Evolutionary conservation across 1,284 basidiomycete genomes (phyloP).

Genomic region (Tylopilus orsonianus): DNA sequence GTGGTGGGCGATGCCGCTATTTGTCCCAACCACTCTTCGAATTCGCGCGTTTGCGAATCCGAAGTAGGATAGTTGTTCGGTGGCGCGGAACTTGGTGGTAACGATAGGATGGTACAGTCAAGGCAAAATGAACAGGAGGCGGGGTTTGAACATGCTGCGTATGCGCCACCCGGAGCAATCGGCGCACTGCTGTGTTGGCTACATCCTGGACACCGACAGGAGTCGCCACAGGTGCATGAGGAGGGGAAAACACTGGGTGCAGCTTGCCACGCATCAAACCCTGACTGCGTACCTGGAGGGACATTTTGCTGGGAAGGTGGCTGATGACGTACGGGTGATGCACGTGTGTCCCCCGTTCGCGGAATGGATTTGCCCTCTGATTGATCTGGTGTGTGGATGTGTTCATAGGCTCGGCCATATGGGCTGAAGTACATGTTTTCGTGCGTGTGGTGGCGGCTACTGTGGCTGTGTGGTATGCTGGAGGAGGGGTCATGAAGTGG

Average conservation of each 20-base stretch:
- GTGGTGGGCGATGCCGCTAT: slow-evolving; percentile 25
- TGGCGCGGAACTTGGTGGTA: slow-evolving; percentile 39
- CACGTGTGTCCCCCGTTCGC: slow-evolving; percentile 22
- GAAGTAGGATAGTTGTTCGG: slow-evolving; percentile 18
- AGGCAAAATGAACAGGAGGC: slow-evolving; percentile 53
- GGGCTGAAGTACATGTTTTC: slow-evolving; percentile 53
- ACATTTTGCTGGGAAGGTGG: slow-evolving; percentile 16
- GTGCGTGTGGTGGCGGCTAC: slow-evolving; percentile 43
- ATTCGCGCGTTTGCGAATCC: slow-evolving; percentile 36
- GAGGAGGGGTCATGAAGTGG: slow-evolving; percentile 44
- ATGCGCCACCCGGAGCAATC: slow-evolving; percentile 32
- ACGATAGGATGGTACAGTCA: slow-evolving; percentile 54
- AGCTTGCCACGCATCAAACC: slow-evolving; percentile 29
- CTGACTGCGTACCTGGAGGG: slow-evolving; percentile 16
- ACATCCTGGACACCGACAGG: slow-evolving; percentile 55
- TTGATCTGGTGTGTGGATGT: slow-evolving; percentile 35
- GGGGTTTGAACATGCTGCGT: slow-evolving; percentile 45
- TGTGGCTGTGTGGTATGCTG: slow-evolving; percentile 37
- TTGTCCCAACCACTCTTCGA: slow-evolving; percentile 54
- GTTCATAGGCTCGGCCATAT: slow-evolving; percentile 61
- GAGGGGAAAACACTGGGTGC: slow-evolving; percentile 27
- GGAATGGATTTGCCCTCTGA: slow-evolving; percentile 22
- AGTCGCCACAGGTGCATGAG: slow-evolving; percentile 53
- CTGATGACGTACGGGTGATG: slow-evolving; percentile 21
- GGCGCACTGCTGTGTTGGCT: slow-evolving; percentile 43